Evolutionary conservation across 1,139 yeast genomes (phyloP).

Genomic region (Yamadazyma trypodendri): DNA sequence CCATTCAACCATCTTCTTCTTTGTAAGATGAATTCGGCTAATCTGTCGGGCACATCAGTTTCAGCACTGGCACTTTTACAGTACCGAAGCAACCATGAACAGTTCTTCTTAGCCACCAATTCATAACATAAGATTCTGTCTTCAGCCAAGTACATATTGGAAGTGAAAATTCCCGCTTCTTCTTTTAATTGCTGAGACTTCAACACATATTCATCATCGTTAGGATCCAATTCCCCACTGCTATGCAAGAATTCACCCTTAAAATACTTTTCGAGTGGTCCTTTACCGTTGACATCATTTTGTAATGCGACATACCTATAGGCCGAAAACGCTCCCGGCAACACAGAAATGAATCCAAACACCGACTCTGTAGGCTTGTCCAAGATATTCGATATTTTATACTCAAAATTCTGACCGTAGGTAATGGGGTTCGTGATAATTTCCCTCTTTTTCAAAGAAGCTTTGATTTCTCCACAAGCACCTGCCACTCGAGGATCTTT

Average conservation of each 20-base stretch:
- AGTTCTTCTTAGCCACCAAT: conserved; percentile 44
- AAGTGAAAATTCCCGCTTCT: conserved; percentile 50
- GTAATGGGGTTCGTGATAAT: conserved; percentile 46
- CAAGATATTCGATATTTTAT: conserved; percentile 44
- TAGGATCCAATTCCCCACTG: conserved; percentile 44
- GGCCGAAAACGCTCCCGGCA: conserved; percentile 50
- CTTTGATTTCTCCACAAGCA: conserved; percentile 52
- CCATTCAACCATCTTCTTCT: conserved; percentile 55
- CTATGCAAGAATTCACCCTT: conserved; percentile 51
- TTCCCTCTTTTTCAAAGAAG: conserved; percentile 40
- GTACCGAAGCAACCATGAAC: conserved; percentile 47
- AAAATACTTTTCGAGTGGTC: conserved; percentile 49
- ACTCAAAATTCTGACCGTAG: conserved; percentile 49
- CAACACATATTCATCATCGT: conserved; percentile 46
- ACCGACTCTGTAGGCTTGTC: conserved; percentile 49
- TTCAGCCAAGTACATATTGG: conserved; percentile 52
- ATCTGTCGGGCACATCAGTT: conserved; percentile 49
- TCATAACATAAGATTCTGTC: conserved; percentile 51
- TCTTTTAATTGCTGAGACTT: conserved; percentile 40
- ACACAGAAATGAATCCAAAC: conserved; percentile 46
- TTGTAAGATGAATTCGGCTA: conserved; percentile 48
- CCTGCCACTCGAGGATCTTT: conserved; percentile 50
- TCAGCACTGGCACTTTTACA: conserved; percentile 49
- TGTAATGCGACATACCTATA: conserved; percentile 42
- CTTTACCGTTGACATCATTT: conserved; percentile 43